phyloP scores from a whole-genome alignment of 2,329 filamentous ascomycete genomes.

The Cladosporium sp. region DNA sequence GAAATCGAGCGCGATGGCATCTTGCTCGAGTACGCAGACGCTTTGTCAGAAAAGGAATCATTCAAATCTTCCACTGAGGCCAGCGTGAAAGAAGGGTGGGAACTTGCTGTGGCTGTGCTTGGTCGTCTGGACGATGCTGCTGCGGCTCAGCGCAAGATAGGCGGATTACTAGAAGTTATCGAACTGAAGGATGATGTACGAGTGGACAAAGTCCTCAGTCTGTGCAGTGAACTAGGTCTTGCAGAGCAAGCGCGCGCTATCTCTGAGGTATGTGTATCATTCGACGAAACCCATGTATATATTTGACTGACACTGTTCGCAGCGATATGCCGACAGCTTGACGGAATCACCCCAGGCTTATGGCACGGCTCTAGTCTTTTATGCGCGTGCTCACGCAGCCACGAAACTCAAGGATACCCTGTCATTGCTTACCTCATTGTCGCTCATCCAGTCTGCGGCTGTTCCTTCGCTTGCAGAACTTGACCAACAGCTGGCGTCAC shows the following conservation, averaged over 20 bases:
- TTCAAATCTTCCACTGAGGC: neutral
- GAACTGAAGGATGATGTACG: conserved; percentile 63
- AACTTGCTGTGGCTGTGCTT: conserved; percentile 77
- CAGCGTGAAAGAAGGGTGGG: conserved; percentile 65
- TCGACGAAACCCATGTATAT: neutral
- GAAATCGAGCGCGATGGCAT: conserved; percentile 82
- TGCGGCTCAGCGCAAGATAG: conserved; percentile 68
- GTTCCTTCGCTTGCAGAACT: conserved; percentile 69
- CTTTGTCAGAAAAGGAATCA: conserved; percentile 47
- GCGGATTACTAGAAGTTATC: conserved; percentile 68
- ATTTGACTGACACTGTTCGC: conserved; percentile 21
- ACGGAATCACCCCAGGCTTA: conserved; percentile 59
- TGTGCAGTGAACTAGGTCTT: conserved; percentile 75
- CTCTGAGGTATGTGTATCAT: conserved; percentile 63
- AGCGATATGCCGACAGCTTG: conserved; percentile 80
- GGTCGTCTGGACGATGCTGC: conserved; percentile 72
- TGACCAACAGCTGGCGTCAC: conserved; percentile 63
- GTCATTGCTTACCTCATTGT: conserved; percentile 81
- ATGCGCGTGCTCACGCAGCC: conserved; percentile 73
- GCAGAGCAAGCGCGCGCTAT: conserved; percentile 72
- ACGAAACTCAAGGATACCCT: conserved; percentile 79
- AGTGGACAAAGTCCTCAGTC: conserved; percentile 74
- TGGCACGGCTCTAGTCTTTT: conserved; percentile 84
- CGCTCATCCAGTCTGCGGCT: conserved; percentile 74
- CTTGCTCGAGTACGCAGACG: conserved; percentile 68